Evolutionary conservation across 257 asterid genomes (phyloP).

Genomic region (Fraxinus pennsylvanica): DNA sequence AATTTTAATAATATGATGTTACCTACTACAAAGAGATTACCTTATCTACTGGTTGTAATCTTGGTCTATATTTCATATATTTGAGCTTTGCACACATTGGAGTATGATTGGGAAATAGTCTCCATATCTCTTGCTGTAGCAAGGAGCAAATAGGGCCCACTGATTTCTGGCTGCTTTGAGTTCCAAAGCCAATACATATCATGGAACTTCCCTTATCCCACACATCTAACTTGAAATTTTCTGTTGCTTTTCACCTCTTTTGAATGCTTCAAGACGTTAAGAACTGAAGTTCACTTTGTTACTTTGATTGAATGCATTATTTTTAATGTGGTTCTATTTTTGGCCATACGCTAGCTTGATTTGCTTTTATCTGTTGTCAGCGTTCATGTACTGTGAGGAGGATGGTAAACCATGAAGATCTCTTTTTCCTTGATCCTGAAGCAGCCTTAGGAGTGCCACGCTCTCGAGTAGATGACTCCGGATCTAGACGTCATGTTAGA

Average conservation of each 20-base stretch:
- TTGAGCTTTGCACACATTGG: too few species aligned
- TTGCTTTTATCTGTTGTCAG: slow-evolving; percentile 26
- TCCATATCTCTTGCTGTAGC: too few species aligned
- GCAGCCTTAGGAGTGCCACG: slow-evolving; percentile 30
- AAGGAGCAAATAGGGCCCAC: too few species aligned
- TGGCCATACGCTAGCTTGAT: neutral
- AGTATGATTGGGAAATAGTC: too few species aligned
- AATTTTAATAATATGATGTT: too few species aligned
- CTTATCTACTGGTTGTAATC: too few species aligned
- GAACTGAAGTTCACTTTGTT: neutral
- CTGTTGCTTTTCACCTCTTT: neutral
- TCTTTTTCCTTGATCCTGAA: slow-evolving; percentile 42
- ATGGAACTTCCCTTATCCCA: too few species aligned
- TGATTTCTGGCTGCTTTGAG: too few species aligned
- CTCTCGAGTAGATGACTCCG: slow-evolving; percentile 37
- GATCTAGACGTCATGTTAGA: slow-evolving; percentile 42
- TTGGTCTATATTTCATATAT: too few species aligned
- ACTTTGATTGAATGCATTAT: neutral
- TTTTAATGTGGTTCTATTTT: neutral
- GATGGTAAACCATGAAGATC: slow-evolving; percentile 47
- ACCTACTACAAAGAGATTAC: too few species aligned
- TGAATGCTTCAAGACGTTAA: slow-evolving; percentile 2
- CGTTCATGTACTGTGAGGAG: slow-evolving; percentile 45
- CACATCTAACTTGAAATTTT: neutral
- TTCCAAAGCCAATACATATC: too few species aligned